Conservation (phyloP, 495 filamentous ascomycete species). For the Pseudevernia furfuracea region DNA sequence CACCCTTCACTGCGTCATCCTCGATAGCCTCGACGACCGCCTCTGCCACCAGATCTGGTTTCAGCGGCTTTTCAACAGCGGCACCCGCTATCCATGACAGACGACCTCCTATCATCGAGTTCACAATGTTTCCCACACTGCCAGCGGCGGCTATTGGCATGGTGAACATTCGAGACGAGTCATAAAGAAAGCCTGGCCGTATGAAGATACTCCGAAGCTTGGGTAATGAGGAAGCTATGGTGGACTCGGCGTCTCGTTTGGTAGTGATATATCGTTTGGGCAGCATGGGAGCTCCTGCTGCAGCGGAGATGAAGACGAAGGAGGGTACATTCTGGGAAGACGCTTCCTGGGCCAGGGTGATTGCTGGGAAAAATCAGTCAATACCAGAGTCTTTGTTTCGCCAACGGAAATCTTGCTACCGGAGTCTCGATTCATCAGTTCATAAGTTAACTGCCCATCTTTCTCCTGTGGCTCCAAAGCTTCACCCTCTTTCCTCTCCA, state of each 20-base stretch:
- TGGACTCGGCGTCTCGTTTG: constrained; percentile 82
- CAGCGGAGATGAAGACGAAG: constrained; percentile 84
- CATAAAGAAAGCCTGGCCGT: constrained; percentile 82
- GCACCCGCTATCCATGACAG: constrained; percentile 67
- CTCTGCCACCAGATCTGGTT: constrained; percentile 77
- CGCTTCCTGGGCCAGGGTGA: constrained; percentile 79
- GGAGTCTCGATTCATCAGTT: constrained; percentile 93
- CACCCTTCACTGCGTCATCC: constrained; percentile 59
- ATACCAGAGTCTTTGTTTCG: constrained; percentile 1
- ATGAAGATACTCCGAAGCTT: constrained; percentile 73
- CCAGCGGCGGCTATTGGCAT: constrained; percentile 72
- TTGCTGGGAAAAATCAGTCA: constrained; percentile 33
- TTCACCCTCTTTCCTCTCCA: constrained; percentile 49
- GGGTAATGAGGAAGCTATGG: constrained; percentile 63
- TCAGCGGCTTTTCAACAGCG: constrained; percentile 76
- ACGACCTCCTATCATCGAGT: constrained; percentile 63
- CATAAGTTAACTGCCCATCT: constrained; percentile 80
- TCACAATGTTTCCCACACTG: constrained; percentile 59
- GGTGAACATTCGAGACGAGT: constrained; percentile 72
- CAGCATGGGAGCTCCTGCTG: constrained; percentile 73
- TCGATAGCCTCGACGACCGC: constrained; percentile 73
- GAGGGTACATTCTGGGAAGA: constrained; percentile 51
- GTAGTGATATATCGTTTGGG: constrained; percentile 82
- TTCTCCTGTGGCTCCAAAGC: constrained; percentile 54
- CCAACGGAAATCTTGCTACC: constrained; percentile 34